These are phyloP conservation scores for Saccharomyces mikatae DNA, from an alignment of 805 yeast species.

Conservation along the genomic window DNA sequence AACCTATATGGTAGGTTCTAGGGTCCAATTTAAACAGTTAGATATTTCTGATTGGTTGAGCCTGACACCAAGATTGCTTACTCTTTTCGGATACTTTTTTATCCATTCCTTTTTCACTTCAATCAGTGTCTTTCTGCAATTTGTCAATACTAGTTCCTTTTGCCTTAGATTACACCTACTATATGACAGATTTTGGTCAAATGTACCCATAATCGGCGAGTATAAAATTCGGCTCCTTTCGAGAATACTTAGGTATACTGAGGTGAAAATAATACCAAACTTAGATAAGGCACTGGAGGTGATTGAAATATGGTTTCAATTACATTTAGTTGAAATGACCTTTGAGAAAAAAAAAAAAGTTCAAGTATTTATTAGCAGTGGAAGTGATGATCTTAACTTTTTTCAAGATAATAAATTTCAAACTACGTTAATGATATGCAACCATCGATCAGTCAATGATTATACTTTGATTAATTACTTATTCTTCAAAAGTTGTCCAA, in stretches of 20 bases:
- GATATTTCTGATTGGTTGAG: slow-evolving; percentile 9
- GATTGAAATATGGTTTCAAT: slow-evolving; percentile 13
- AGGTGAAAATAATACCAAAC: slow-evolving; percentile 6
- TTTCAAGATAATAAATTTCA: slow-evolving; percentile 4
- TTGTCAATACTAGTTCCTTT: background rate
- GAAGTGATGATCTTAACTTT: slow-evolving; percentile 13
- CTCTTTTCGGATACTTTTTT: slow-evolving; percentile 5
- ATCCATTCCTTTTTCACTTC: slow-evolving; percentile 5
- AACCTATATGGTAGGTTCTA: slow-evolving; percentile 21
- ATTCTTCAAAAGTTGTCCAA: slow-evolving; percentile 14
- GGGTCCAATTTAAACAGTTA: slow-evolving; percentile 8
- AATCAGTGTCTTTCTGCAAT: background rate
- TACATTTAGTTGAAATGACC: slow-evolving; percentile 14
- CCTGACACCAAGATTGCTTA: slow-evolving; percentile 3
- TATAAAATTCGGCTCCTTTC: slow-evolving; percentile 3
- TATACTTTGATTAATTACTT: slow-evolving; percentile 43
- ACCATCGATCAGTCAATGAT: slow-evolving; percentile 66
- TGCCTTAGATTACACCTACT: background rate
- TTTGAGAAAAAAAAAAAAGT: slow-evolving; percentile 16
- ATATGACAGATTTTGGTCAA: slow-evolving; percentile 7
- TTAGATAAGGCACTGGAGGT: slow-evolving; percentile 6
- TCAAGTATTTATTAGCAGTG: slow-evolving; percentile 19
- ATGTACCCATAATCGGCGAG: slow-evolving; percentile 18
- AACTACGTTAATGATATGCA: slow-evolving; percentile 30
- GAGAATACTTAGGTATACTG: slow-evolving; percentile 1